Evolutionary conservation across 129 eudicot genomes (phyloP).

Genomic region (Escallonia herrerae): DNA sequence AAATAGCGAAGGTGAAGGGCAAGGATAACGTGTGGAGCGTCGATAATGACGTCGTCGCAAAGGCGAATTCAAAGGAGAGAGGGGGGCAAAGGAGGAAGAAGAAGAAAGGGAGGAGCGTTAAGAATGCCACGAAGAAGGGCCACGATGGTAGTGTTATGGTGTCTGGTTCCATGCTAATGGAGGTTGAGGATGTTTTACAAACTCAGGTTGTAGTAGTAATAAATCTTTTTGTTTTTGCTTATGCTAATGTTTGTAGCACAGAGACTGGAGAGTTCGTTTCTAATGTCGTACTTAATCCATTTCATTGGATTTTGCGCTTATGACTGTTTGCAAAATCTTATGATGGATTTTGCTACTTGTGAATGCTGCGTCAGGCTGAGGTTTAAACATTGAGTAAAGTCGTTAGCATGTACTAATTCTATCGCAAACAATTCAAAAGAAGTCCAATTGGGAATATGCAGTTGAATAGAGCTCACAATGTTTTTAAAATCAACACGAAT

Average conservation of each 20-base stretch:
- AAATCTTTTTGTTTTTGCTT: background rate
- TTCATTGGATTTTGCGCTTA: too few relatives aligned
- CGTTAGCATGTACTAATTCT: too few relatives aligned
- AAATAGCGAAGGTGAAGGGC: slow-evolving; percentile 41
- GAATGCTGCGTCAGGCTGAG: too few relatives aligned
- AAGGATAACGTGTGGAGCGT: slow-evolving; percentile 96
- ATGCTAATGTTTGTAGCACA: background rate
- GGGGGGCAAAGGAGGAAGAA: slow-evolving; percentile 24
- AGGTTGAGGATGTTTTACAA: slow-evolving; percentile 72
- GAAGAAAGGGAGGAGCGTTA: slow-evolving; percentile 19
- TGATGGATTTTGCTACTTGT: too few relatives aligned
- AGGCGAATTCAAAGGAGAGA: slow-evolving; percentile 32
- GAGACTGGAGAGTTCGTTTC: too few relatives aligned
- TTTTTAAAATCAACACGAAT: too few relatives aligned
- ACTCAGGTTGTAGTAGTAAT: slow-evolving; percentile 50
- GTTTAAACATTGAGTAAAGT: too few relatives aligned
- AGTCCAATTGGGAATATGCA: too few relatives aligned
- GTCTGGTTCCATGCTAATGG: slow-evolving; percentile 78
- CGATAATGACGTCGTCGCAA: slow-evolving; percentile 41
- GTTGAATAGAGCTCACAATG: too few relatives aligned
- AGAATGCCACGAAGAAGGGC: slow-evolving; percentile 16
- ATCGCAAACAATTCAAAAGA: too few relatives aligned
- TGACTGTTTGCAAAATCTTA: too few relatives aligned
- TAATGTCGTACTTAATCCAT: too few relatives aligned
- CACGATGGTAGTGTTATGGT: slow-evolving; percentile 45